Base-by-base conservation (phyloP, 306 rosid genomes). In the Comarum palustre region DNA sequence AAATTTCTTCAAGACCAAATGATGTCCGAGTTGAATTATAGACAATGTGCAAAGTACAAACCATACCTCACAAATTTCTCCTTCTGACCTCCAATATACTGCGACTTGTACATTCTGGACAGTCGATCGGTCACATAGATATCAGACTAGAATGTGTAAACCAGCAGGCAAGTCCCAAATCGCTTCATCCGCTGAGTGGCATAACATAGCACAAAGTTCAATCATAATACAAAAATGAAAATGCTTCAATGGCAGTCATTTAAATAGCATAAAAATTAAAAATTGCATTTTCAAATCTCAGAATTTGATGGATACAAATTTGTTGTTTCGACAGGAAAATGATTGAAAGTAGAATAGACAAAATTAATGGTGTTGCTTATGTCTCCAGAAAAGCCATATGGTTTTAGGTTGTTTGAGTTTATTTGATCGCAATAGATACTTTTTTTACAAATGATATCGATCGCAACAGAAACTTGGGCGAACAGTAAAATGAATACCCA, bases 21-120 rank as follows among this genome's bases (percentile, higher is more conserved):
- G 27, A 24, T 42, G 34, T 24, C 3, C 22, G 16, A 42, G 17
- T 38, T 38, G 48, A 38, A 6, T 0, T 19, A 1, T 41, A 22
- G 15, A 55, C 22, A 50, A 0, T 36, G 27, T 9, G 8, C 24
- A 50, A 54, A 8, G 73, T 14, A 70, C 4, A 43, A 43, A 43
- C 47, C 47, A 77, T 82, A 84, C 85, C 87, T 78, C 45, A 84
- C 85, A 66, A 84, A 81, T 75, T 81, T 84, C 73, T 84, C 84
- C 45, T 73, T 78, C 7, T 78, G 77, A 34, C 87, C 87, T 16
- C 77, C 82, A 52, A 81, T 78, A 59, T 71, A 84, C 68, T 84
- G 85, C 12, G 87, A 84, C 65, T 81, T 84, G 75, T 61, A 81
- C 87, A 84, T 84, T 71, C 81, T 84, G 82, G 36, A 45, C 54